Conservation (phyloP, 106 monocot genomes). For the Triglochin maritima region DNA sequence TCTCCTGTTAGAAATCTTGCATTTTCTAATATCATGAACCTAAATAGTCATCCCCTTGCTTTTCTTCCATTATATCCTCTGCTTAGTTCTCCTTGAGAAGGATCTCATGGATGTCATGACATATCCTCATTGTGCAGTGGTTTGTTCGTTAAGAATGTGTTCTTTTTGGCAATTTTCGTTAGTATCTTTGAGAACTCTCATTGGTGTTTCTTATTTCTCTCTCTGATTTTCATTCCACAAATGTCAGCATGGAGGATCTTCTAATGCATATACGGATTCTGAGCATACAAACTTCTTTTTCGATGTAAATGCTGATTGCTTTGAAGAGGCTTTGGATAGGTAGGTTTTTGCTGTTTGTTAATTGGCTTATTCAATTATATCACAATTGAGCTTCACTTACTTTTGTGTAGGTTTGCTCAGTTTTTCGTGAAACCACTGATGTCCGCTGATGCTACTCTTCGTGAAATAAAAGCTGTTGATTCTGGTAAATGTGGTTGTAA, state of each 20-base stretch:
- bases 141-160: too few relatives aligned
- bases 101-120: too few relatives aligned
- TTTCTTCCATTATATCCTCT: too few relatives aligned
- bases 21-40: too few relatives aligned
- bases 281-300: conserved; percentile 65
- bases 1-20: too few relatives aligned
- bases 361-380: conserved; percentile 3
- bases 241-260: conserved; percentile 63
- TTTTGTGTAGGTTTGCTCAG: conserved; percentile 60
- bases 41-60: too few relatives aligned
- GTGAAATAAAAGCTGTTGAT: conserved; percentile 98
- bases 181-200: too few relatives aligned
- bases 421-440: conserved; percentile 91
- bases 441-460: conserved; percentile 83
- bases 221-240: background rate
- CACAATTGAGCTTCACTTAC: background rate
- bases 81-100: too few relatives aligned
- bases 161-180: too few relatives aligned
- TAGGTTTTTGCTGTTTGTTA: conserved; percentile 4
- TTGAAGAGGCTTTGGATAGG: conserved; percentile 80
- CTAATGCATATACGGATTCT: conserved; percentile 53
- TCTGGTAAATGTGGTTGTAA: conserved; percentile 47
- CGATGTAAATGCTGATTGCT: conserved; percentile 57
- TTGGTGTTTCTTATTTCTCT: background rate
- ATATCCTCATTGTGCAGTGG: too few relatives aligned